These are phyloP conservation scores for Fusarium protoensiforme DNA, from an alignment of 2,329 filamentous ascomycete species.

Conservation along the genomic window DNA sequence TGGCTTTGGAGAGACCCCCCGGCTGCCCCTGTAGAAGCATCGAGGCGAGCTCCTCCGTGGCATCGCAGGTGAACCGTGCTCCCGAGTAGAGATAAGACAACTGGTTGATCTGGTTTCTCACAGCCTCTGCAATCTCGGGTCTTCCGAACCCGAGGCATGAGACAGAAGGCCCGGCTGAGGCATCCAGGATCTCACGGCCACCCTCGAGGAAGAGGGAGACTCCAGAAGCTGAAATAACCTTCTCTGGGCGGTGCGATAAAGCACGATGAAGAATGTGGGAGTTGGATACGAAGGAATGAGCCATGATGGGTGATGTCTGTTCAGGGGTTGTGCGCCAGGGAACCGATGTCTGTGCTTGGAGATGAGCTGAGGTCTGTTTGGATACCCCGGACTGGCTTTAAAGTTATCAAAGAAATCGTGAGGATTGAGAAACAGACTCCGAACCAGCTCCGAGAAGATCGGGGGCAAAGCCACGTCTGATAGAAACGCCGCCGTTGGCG, in stretches of 20 bases:
- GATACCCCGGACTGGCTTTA: background rate
- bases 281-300: background rate
- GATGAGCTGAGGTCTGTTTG: background rate
- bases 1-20: background rate
- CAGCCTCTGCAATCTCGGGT: background rate
- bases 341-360: background rate
- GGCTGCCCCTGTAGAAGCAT: constrained; percentile 35
- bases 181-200: background rate
- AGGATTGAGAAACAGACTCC: background rate
- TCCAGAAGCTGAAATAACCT: background rate
- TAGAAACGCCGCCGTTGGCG: background rate
- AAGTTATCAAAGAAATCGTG: background rate
- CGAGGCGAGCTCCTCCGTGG: constrained; percentile 44
- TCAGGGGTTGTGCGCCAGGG: background rate
- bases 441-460: background rate
- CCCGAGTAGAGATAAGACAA: constrained; percentile 28
- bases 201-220: background rate
- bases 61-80: constrained; percentile 27
- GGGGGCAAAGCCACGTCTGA: background rate
- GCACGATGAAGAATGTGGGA: background rate
- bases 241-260: background rate
- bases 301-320: background rate
- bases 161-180: background rate
- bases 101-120: constrained; percentile 6
- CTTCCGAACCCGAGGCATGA: background rate